Conservation (phyloP, 2,329 filamentous ascomycete species). For the Byssothecium circinans region DNA sequence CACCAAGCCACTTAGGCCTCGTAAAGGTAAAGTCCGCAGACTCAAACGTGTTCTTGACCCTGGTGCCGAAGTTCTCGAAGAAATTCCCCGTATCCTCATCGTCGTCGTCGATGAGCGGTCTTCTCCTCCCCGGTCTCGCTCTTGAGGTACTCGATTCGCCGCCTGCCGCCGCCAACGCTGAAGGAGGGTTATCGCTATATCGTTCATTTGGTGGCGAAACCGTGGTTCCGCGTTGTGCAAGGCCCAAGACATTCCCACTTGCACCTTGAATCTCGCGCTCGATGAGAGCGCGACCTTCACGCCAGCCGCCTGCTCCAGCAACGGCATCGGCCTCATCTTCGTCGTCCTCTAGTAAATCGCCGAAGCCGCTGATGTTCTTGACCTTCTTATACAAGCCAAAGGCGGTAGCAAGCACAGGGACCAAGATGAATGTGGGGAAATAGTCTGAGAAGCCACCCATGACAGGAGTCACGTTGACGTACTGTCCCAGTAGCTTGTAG, state of each 20-base stretch:
- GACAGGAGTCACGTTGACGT: slow-evolving; percentile 80
- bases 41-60: slow-evolving; percentile 91
- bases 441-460: slow-evolving; percentile 83
- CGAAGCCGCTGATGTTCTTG: slow-evolving; percentile 76
- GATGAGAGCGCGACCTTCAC: slow-evolving; percentile 87
- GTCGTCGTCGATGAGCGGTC: slow-evolving; percentile 48
- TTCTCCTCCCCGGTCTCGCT: slow-evolving; percentile 20
- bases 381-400: slow-evolving; percentile 89
- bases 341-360: slow-evolving; percentile 75
- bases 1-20: slow-evolving; percentile 79
- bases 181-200: slow-evolving; percentile 25
- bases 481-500: slow-evolving; percentile 79
- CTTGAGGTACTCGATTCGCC: slow-evolving; percentile 14
- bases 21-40: slow-evolving; percentile 58
- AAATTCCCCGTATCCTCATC: slow-evolving; percentile 76
- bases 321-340: slow-evolving; percentile 64
- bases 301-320: slow-evolving; percentile 82
- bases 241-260: slow-evolving; percentile 40
- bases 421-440: slow-evolving; percentile 83
- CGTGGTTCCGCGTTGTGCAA: slow-evolving; percentile 21
- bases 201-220: slow-evolving; percentile 21
- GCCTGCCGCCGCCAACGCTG: slow-evolving; percentile 6
- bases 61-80: slow-evolving; percentile 78
- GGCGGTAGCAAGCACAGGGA: slow-evolving; percentile 81
- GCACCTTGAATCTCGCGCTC: slow-evolving; percentile 69